Evolutionary conservation across 2,329 filamentous ascomycete species (phyloP), one percentile per base, ranked within the genome.

Genomic region (Cladosporium sp.): DNA sequence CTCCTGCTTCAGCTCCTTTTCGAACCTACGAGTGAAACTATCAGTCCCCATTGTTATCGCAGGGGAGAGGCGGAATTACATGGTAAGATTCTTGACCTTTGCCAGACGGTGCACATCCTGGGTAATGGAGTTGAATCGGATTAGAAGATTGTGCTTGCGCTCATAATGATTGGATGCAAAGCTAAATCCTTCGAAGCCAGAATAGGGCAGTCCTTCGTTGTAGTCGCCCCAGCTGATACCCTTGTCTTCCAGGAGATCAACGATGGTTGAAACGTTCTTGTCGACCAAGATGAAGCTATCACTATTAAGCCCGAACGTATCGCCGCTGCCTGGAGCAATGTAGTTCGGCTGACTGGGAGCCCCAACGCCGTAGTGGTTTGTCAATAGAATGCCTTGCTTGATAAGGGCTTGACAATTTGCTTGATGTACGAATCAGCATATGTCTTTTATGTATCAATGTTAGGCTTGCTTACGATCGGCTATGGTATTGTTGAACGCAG

Each of bases 341-440:
- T 89, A 89, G 71, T 89, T 89, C 18, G 84, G 84, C 71, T 88
- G 77, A 0, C 78, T 83, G 0, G 85, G 84, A 60, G 88, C 85
- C 1, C 84, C 86, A 13, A 51, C 39, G 20, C 73, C 83, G 46
- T 64, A 66, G 50, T 67, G 60, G 51, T 68, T 69, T 33, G 69
- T 72, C 25, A 86, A 71, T 2, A 73, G 76, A 53, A 86, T 78
- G 42, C 83, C 83, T 64, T 77, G 27, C 29, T 33, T 35, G 42
- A 33, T 33, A 8, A 41, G 25, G 38, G 38, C 38, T 41, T 41
- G 19, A 22, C 38, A 41, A 25, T 41, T 41, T 5, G 38, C 38
- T 41, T 16, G 38, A 11, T 12, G 18, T 12, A 16, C 18, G 9
- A n/a, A 39, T 29, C 29, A 32, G 13, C 16, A n/a, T 29, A 27